Percentiles rank a stretch among this genome's conserved stretches.
Conservation (phyloP, 2,329 filamentous ascomycete genomes). For the Byssochlamys sp. region DNA sequence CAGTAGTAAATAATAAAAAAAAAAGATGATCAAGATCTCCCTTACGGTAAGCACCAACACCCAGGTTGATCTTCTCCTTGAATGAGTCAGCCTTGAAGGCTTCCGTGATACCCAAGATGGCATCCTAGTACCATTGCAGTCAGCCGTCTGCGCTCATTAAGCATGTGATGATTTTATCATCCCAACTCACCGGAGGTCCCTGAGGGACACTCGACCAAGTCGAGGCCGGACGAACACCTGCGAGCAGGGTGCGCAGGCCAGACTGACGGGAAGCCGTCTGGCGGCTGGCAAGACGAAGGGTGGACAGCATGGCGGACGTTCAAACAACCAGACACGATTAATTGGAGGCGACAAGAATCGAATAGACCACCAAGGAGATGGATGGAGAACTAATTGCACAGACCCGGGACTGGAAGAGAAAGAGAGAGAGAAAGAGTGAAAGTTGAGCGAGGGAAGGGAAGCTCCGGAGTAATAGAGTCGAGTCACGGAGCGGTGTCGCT, state of each 20-base stretch:
- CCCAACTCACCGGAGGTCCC: constrained; percentile 72
- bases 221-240: constrained; percentile 55
- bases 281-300: constrained; percentile 35
- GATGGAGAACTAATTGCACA: not conserved
- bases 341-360: not conserved
- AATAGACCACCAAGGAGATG: not conserved
- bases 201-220: constrained; percentile 87
- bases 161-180: constrained; percentile 1
- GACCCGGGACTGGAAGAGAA: not conserved
- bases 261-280: constrained; percentile 31
- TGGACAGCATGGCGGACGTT: constrained; percentile 35
- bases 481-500: not conserved
- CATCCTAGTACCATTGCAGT: constrained; percentile 22
- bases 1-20: not conserved
- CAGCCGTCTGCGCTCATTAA: constrained; percentile 15
- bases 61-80: constrained; percentile 94
- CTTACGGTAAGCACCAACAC: constrained; percentile 88
- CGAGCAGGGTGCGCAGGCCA: constrained; percentile 28
- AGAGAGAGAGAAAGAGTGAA: not conserved
- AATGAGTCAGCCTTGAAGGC: constrained; percentile 96
- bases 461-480: not conserved
- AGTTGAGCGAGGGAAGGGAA: not conserved
- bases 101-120: constrained; percentile 64
- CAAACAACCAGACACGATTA: not conserved
- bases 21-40: constrained; percentile 1